phyloP scores from a whole-genome alignment of 2,329 filamentous ascomycete species.

The Dactylellina cionopaga region DNA sequence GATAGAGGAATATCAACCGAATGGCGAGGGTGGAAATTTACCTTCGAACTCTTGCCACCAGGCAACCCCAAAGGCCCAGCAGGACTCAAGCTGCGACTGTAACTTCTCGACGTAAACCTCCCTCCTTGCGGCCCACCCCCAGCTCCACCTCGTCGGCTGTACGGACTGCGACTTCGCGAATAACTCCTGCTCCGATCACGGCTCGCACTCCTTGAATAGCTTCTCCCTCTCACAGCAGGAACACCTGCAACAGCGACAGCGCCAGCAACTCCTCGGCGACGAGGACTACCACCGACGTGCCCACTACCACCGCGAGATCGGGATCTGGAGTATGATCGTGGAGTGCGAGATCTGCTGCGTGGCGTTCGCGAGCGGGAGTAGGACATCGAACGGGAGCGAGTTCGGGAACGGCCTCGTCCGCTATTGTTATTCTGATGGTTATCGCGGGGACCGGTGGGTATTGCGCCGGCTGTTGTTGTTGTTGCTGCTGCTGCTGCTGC shows the following conservation, averaged over 20 bases:
- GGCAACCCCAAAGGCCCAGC: constrained; percentile 44
- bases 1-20: neutral
- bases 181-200: constrained; percentile 34
- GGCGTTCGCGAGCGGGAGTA: constrained; percentile 24
- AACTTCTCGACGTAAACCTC: constrained; percentile 26
- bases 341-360: constrained; percentile 9
- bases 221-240: constrained; percentile 10
- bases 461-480: neutral
- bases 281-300: neutral
- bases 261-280: too few relatives aligned
- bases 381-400: constrained; percentile 28
- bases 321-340: constrained; percentile 12
- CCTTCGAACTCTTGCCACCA: constrained; percentile 48
- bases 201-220: constrained; percentile 31
- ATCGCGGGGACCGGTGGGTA: neutral
- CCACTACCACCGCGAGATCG: constrained; percentile 15
- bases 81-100: constrained; percentile 48
- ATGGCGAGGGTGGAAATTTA: neutral
- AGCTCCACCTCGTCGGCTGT: constrained; percentile 4
- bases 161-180: constrained; percentile 31
- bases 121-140: constrained; percentile 7
- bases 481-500: neutral
- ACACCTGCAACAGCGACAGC: too few relatives aligned
- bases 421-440: too few relatives aligned
- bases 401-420: neutral